phyloP scores from a whole-genome alignment of 768 basidiomycete species.

The Rhodosporidiobolus odoratus region DNA sequence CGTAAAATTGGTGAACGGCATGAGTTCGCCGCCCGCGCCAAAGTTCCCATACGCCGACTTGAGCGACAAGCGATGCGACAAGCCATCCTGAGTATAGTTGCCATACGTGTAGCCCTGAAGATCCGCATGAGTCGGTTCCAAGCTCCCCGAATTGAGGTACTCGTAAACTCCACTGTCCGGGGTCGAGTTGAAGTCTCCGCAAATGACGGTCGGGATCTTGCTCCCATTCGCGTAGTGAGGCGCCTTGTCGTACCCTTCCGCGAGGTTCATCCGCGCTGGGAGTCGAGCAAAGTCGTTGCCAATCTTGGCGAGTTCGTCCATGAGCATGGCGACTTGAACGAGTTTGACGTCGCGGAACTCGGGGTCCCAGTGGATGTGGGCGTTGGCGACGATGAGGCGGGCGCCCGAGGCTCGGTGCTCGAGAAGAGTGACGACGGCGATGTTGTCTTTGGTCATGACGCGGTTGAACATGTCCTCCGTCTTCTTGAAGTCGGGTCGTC shows the following conservation, averaged over 20 bases:
- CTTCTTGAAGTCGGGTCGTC: slow-evolving; percentile 86
- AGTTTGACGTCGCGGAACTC: slow-evolving; percentile 92
- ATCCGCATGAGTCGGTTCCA: slow-evolving; percentile 67
- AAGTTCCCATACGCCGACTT: slow-evolving; percentile 72
- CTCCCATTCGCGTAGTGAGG: slow-evolving; percentile 74
- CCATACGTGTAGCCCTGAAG: slow-evolving; percentile 90
- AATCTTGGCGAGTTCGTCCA: slow-evolving; percentile 90
- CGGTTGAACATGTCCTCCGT: slow-evolving; percentile 99
- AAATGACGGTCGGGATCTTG: slow-evolving; percentile 84
- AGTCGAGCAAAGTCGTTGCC: slow-evolving; percentile 75
- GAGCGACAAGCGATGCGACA: slow-evolving; percentile 70
- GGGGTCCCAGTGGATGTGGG: slow-evolving; percentile 90
- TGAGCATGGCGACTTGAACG: slow-evolving; percentile 83
- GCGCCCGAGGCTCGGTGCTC: slow-evolving; percentile 83
- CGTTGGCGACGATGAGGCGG: slow-evolving; percentile 80
- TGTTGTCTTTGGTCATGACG: slow-evolving; percentile 87
- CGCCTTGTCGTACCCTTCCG: slow-evolving; percentile 46
- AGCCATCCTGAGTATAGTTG: slow-evolving; percentile 80
- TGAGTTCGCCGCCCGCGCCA: slow-evolving; percentile 58
- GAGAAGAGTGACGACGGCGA: slow-evolving; percentile 77
- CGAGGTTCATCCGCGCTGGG: slow-evolving; percentile 55
- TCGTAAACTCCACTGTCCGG: slow-evolving; percentile 86
- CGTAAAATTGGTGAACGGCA: slow-evolving; percentile 80
- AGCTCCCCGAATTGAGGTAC: slow-evolving; percentile 67
- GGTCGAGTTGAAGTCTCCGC: slow-evolving; percentile 93